phyloP scores from a whole-genome alignment of 2,329 filamentous ascomycete species.

The Gyromitra esculenta region DNA sequence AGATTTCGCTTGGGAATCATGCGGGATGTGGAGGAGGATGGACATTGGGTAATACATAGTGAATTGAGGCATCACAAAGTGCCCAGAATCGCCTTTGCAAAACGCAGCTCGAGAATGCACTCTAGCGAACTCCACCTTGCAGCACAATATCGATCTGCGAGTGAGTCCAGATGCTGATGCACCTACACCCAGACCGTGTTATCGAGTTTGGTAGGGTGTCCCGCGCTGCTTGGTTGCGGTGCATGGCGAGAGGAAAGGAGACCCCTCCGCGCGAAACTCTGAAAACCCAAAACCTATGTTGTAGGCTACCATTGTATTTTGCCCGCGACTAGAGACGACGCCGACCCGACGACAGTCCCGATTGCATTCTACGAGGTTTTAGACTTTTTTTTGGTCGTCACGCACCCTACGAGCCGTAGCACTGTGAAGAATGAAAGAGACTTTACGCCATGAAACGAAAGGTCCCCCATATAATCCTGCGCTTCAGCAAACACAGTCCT shows the following conservation, averaged over 20 bases:
- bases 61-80: slow-evolving; percentile 41
- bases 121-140: slow-evolving; percentile 44
- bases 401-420: slow-evolving; percentile 39
- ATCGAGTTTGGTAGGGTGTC: slow-evolving; percentile 47
- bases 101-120: slow-evolving; percentile 35
- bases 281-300: slow-evolving; percentile 41
- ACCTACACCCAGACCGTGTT: slow-evolving; percentile 40
- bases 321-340: slow-evolving; percentile 37
- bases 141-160: slow-evolving; percentile 51
- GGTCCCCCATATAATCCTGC: slow-evolving; percentile 54
- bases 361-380: slow-evolving; percentile 30
- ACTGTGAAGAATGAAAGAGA: slow-evolving; percentile 51
- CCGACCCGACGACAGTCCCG: slow-evolving; percentile 36
- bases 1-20: slow-evolving; percentile 34
- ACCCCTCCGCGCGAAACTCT: slow-evolving; percentile 49
- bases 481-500: slow-evolving; percentile 54
- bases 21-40: slow-evolving; percentile 15
- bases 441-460: slow-evolving; percentile 54
- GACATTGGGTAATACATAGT: slow-evolving; percentile 42
- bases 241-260: slow-evolving; percentile 47
- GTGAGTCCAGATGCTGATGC: slow-evolving; percentile 48
- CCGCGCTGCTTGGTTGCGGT: slow-evolving; percentile 45
- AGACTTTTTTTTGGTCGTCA: slow-evolving; percentile 36
- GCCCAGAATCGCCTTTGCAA: slow-evolving; percentile 30
- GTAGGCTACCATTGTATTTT: slow-evolving; percentile 44